phyloP scores from a whole-genome alignment of 2,329 filamentous ascomycete genomes.

The Tolypocladium sp. region DNA sequence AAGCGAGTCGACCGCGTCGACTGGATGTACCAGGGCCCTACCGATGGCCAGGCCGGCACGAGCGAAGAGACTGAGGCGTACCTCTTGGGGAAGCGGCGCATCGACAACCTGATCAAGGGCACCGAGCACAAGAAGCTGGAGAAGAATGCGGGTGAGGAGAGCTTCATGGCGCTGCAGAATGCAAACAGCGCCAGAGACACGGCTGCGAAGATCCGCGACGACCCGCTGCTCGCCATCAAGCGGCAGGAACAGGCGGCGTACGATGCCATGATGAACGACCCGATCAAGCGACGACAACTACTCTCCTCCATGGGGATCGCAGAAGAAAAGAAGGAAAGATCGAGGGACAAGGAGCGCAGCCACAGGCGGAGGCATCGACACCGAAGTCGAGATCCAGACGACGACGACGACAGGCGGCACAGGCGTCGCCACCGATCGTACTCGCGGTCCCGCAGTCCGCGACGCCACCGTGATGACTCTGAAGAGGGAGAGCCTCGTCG shows the following conservation, averaged over 20 bases:
- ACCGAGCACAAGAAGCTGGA: conserved; percentile 73
- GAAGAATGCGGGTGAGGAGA: conserved; percentile 58
- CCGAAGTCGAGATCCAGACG: background rate
- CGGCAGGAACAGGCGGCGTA: conserved; percentile 79
- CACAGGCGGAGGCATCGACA: conserved; percentile 33
- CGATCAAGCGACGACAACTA: conserved; percentile 56
- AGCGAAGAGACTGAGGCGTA: conserved; percentile 91
- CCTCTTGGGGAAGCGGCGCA: conserved; percentile 81
- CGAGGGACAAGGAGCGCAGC: conserved; percentile 18
- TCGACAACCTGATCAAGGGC: conserved; percentile 73
- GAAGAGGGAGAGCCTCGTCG: conserved; percentile 7
- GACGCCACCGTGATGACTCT: conserved; percentile 15
- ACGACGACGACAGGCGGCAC: conserved; percentile 4
- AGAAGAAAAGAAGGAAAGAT: conserved; percentile 33
- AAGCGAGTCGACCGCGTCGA: conserved; percentile 79
- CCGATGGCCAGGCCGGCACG: conserved; percentile 63
- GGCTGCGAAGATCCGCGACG: conserved; percentile 77
- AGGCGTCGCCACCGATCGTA: conserved; percentile 31
- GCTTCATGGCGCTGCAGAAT: conserved; percentile 52
- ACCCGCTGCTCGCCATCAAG: conserved; percentile 89
- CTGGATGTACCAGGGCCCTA: conserved; percentile 96
- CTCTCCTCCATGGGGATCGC: conserved; percentile 53
- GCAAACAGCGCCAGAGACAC: conserved; percentile 72
- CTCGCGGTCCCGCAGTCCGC: conserved; percentile 35
- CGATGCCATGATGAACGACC: conserved; percentile 71